Conservation (phyloP, 208 protist genomes). For the Phytomonas francai region DNA sequence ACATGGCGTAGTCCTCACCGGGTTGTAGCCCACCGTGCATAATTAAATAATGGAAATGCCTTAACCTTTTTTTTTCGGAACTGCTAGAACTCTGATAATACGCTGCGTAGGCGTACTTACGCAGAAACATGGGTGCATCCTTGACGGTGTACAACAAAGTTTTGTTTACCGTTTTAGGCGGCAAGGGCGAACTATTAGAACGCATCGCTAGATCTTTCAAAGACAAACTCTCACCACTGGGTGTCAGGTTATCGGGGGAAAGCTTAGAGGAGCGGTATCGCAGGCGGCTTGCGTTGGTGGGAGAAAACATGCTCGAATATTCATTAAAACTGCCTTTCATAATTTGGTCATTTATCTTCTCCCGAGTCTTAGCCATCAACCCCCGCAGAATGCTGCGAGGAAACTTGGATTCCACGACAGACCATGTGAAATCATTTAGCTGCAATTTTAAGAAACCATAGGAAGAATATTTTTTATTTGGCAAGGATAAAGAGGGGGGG, state of each 20-base stretch:
- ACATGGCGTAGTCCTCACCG: conserved; percentile 64
- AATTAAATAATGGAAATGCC: conserved; percentile 52
- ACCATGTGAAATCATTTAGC: conserved; percentile 66
- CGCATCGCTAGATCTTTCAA: neutral
- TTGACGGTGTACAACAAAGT: conserved; percentile 10
- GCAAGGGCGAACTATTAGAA: neutral
- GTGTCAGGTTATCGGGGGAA: neutral
- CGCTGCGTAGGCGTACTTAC: conserved; percentile 64
- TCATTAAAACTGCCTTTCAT: neutral
- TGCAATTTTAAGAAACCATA: conserved; percentile 72
- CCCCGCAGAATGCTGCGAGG: conserved; percentile 29
- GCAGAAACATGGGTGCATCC: conserved; percentile 57
- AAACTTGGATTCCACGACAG: conserved; percentile 52
- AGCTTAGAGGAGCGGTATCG: neutral
- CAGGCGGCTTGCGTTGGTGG: neutral
- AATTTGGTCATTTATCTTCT: conserved; percentile 12
- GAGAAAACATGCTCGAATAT: neutral
- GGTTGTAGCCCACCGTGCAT: conserved; percentile 67
- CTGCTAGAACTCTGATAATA: conserved; percentile 23
- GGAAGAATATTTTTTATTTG: neutral
- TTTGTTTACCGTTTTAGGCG: neutral
- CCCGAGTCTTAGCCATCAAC: conserved; percentile 18
- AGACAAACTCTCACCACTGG: neutral
- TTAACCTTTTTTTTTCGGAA: conserved; percentile 7
- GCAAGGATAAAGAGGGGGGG: neutral